Conservation (phyloP, 2,329 filamentous ascomycete species). For the Ascochyta viciae-villosae region DNA sequence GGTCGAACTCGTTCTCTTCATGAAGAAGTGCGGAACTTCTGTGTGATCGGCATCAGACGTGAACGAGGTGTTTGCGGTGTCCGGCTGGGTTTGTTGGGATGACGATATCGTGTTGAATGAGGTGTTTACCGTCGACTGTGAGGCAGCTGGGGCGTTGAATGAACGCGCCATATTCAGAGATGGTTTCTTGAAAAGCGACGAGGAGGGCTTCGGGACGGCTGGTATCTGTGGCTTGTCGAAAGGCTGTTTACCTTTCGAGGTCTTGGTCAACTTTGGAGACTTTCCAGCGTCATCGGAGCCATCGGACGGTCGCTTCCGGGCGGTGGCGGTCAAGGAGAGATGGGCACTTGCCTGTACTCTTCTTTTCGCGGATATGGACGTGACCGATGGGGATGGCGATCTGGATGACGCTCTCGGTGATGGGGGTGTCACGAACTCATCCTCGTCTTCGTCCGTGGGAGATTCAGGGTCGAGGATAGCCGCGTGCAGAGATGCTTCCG, state of each 20-base stretch:
- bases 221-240: conserved; percentile 5
- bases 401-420: conserved; percentile 27
- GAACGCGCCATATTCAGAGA: conserved; percentile 30
- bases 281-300: conserved; percentile 23
- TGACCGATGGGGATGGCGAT: conserved; percentile 16
- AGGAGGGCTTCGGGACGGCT: not conserved
- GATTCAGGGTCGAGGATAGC: conserved; percentile 31
- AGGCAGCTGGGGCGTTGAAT: conserved; percentile 18
- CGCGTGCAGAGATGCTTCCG: not conserved
- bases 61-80: conserved; percentile 37
- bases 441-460: conserved; percentile 42
- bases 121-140: conserved; percentile 27
- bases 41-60: conserved; percentile 21
- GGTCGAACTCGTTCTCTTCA: conserved; percentile 29
- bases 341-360: conserved; percentile 37
- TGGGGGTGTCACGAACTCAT: conserved; percentile 28
- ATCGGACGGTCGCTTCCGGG: conserved; percentile 34
- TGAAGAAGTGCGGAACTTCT: not conserved
- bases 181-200: conserved; percentile 32
- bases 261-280: conserved; percentile 40
- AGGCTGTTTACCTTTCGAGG: conserved; percentile 34
- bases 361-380: conserved; percentile 27
- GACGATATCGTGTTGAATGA: conserved; percentile 36
- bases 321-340: conserved; percentile 20
- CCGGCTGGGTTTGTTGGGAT: conserved; percentile 30